Evolutionary conservation across 163 green algal species (phyloP).

Genomic region (Prototheca cutis): DNA sequence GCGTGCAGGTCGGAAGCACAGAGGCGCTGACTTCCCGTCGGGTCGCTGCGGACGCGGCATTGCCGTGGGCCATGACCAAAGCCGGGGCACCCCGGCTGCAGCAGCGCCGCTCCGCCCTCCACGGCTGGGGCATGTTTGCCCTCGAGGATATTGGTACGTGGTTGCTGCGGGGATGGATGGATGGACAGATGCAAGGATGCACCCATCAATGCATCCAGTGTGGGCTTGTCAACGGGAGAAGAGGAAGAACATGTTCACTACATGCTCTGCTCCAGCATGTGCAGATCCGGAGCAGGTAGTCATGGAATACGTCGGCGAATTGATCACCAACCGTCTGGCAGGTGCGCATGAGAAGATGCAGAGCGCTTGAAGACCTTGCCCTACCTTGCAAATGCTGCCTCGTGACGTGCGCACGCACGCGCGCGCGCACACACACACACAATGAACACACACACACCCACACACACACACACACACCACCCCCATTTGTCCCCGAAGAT

Average conservation of each 20-base stretch:
- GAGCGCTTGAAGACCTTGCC: background rate
- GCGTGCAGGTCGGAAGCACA: too few species aligned
- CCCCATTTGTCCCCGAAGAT: constrained; percentile 5
- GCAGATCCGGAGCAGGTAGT: constrained; percentile 20
- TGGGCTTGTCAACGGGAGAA: too few species aligned
- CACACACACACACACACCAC: too few species aligned
- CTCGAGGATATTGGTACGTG: constrained; percentile 24
- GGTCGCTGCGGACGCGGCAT: too few species aligned
- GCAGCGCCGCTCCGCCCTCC: constrained; percentile 8
- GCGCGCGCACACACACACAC: too few species aligned
- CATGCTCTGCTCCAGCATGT: background rate
- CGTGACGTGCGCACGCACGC: too few species aligned
- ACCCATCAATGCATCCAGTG: too few species aligned
- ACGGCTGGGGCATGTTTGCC: constrained; percentile 41
- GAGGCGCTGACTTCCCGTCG: too few species aligned
- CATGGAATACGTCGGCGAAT: constrained; percentile 47
- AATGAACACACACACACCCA: too few species aligned
- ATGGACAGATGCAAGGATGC: too few species aligned
- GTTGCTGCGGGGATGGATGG: too few species aligned
- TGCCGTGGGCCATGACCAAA: background rate
- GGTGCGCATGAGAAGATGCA: constrained; percentile 3
- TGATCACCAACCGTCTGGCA: constrained; percentile 18
- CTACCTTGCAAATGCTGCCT: background rate
- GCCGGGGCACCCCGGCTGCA: background rate
- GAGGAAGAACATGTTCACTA: too few species aligned